Evolutionary conservation across 2,329 filamentous ascomycete genomes (phyloP).

Genomic region (Pseudohalonectria lignicola): DNA sequence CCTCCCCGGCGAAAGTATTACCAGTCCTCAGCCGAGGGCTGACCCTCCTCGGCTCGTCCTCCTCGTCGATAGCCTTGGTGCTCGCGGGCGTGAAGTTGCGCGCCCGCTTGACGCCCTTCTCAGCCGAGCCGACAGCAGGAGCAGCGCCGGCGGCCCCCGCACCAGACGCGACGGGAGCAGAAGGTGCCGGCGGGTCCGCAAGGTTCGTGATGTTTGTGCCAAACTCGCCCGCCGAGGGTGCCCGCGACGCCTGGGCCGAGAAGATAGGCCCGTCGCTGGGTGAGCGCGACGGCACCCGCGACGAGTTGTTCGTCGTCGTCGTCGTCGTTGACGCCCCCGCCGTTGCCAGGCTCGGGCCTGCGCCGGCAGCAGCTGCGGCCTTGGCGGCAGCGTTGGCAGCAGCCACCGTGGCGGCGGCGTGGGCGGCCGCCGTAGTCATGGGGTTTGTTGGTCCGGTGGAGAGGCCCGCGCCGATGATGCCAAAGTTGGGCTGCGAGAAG

Average conservation of each 20-base stretch:
- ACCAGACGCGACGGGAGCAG: neutral
- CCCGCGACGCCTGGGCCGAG: conserved; percentile 17
- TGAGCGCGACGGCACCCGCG: conserved; percentile 2
- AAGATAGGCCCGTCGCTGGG: conserved; percentile 18
- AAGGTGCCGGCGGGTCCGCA: neutral
- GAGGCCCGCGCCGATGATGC: conserved; percentile 11
- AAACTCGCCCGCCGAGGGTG: conserved; percentile 17
- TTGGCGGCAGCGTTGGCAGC: neutral
- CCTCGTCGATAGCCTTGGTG: conserved; percentile 32
- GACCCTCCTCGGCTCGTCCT: conserved; percentile 30
- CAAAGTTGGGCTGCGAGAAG: conserved; percentile 26
- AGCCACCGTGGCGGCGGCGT: neutral
- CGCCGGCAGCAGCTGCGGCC: neutral
- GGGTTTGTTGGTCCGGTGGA: too few relatives aligned
- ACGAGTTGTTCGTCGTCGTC: too few relatives aligned
- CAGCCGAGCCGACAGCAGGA: neutral
- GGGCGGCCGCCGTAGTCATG: too few relatives aligned
- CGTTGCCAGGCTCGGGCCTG: conserved; percentile 5
- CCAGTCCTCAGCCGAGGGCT: conserved; percentile 18
- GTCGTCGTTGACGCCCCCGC: too few relatives aligned
- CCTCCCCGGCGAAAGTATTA: neutral
- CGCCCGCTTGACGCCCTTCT: conserved; percentile 30
- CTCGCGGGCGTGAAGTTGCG: conserved; percentile 35
- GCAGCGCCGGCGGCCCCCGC: neutral
- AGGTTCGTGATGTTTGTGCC: conserved; percentile 18